Percentiles rank a stretch among this genome's conserved stretches.
These are phyloP conservation scores for Sindora glabra DNA, from an alignment of 306 rosid genomes.

Conservation along the genomic window DNA sequence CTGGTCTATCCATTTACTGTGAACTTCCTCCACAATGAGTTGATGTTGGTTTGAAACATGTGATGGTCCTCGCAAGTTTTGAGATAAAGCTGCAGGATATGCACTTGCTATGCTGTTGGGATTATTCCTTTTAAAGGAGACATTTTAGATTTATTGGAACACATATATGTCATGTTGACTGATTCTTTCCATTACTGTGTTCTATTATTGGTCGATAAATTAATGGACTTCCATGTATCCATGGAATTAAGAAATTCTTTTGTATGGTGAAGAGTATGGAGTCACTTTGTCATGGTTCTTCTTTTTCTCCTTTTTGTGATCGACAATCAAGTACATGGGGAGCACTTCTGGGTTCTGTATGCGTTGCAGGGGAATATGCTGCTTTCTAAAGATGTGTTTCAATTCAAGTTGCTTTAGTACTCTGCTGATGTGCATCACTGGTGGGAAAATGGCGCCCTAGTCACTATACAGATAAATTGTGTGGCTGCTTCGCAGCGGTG, in stretches of 20 bases:
- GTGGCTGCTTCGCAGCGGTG: constrained; percentile 1
- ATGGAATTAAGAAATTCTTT: constrained; percentile 1
- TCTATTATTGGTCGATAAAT: constrained; percentile 20
- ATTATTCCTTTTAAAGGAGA: neutral
- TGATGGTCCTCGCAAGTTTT: constrained; percentile 9
- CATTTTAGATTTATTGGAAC: constrained; percentile 2
- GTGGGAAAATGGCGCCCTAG: constrained; percentile 5
- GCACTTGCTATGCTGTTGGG: constrained; percentile 3
- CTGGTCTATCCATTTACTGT: constrained; percentile 16
- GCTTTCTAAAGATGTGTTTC: constrained; percentile 11
- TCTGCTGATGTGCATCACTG: neutral
- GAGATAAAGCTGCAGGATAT: constrained; percentile 19
- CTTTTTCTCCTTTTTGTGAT: neutral
- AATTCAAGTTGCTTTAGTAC: neutral
- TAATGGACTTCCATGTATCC: constrained; percentile 12
- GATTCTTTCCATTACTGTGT: constrained; percentile 15
- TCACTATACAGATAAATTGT: constrained; percentile 5
- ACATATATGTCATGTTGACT: constrained; percentile 17
- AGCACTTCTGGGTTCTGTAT: constrained; percentile 16
- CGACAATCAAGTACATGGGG: constrained; percentile 8
- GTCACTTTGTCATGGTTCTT: constrained; percentile 1
- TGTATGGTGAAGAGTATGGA: constrained; percentile 11
- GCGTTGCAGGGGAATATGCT: neutral
- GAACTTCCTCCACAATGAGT: constrained; percentile 1
- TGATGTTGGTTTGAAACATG: constrained; percentile 9